A percentile compares a stretch with the other conserved stretches of the same genome.
phyloP scores from a whole-genome alignment of 108 stramenopile genomes.

The Nitzschia sp. region DNA sequence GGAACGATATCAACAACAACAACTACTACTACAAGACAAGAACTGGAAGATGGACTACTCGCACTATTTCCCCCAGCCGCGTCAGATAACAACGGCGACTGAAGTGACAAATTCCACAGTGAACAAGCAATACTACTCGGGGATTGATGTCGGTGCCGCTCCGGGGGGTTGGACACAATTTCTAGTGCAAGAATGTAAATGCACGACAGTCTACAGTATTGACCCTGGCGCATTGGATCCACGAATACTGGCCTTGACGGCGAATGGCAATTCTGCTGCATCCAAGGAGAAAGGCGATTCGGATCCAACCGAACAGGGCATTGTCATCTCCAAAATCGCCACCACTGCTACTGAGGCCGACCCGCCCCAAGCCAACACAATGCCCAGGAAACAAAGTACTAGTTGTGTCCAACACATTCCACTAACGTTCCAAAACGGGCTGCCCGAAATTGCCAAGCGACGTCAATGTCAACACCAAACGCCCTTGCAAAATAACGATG shows the following conservation, averaged over 20 bases:
- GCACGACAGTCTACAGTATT: slow-evolving; percentile 48
- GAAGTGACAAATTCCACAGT: not conserved
- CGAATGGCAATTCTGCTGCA: not conserved
- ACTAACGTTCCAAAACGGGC: not conserved
- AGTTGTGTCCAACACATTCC: slow-evolving; percentile 1
- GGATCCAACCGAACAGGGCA: not conserved
- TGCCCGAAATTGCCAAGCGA: slow-evolving; percentile 7
- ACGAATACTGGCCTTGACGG: slow-evolving; percentile 21
- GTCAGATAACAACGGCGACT: not conserved
- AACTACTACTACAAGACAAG: not conserved
- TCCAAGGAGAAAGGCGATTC: not conserved
- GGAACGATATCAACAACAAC: slow-evolving; percentile 41
- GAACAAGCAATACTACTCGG: slow-evolving; percentile 5
- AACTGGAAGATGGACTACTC: not conserved
- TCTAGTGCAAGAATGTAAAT: slow-evolving; percentile 39
- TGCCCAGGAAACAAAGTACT: not conserved
- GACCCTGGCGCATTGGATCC: slow-evolving; percentile 61
- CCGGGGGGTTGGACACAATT: slow-evolving; percentile 79
- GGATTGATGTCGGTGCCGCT: slow-evolving; percentile 69
- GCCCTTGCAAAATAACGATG: not conserved
- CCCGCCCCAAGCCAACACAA: not conserved
- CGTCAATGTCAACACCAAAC: not conserved
- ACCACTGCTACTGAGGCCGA: no score
- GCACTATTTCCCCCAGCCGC: not conserved
- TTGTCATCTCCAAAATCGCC: not conserved